Evolutionary conservation across 2,329 filamentous ascomycete species (phyloP), one percentile per base, ranked within the genome.

Genomic region (Aciculosporium take): DNA sequence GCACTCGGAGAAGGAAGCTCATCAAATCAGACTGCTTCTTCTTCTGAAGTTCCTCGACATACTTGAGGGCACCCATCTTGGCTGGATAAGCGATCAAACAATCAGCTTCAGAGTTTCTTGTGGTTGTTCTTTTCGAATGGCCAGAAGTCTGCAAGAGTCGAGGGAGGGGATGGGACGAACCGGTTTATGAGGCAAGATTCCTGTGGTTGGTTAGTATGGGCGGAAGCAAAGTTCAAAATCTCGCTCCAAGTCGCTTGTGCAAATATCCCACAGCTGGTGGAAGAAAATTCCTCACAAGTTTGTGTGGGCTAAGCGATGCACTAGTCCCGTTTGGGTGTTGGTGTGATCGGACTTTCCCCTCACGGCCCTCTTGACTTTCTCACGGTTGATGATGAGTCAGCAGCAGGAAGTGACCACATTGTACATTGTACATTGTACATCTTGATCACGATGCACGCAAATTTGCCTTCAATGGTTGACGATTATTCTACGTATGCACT

Each of bases 1-100:
- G 88, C 67, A 94, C 87, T 70, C 87, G 89, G 72, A 95, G 86
- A 74, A 98, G 83, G 81, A 98, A 98, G 76, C 88, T 88, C 76
- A 96, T 85, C 66, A 98, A 84, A 80, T 98, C 91, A 70, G 86
- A 94, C 83, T 98, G 91, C 87, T 98, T 98, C 86, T 94, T 95
- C 87, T 98, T 96, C 72, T 95, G 87, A 76, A 98, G 84, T 81
- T 98, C 91, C 81, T 98, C 93, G 74, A 98, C 86, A 78, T 94
- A 98, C 77, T 98, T 98, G 72, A 95, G 86, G 77, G 89, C 89
- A 84, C 91, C 91, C 91, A 95, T 95, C 79, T 89, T 76, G 66
- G 62, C 72, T 75, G 55, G 57, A 25, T 23, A 15, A 28, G 17
- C 13, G 27, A 21, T 17, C 13, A 15, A 29, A 15, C n/a, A 31